These are phyloP conservation scores for Blastobotrys proliferans DNA, from an alignment of 1,139 yeast species.

Conservation along the genomic window DNA sequence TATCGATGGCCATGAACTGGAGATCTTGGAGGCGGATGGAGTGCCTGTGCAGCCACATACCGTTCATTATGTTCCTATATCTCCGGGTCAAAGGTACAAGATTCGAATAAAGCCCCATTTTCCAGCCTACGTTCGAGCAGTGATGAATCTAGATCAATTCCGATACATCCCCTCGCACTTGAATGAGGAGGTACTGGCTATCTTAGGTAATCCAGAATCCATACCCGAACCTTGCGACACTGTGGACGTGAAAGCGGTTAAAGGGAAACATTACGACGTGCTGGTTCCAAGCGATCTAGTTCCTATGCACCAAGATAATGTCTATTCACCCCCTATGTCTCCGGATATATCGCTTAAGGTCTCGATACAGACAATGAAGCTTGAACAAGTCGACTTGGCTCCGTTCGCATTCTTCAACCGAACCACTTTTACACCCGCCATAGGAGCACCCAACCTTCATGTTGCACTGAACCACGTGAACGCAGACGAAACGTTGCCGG, in stretches of 20 bases:
- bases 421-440: constrained; percentile 26
- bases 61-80: constrained; percentile 54
- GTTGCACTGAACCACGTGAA: constrained; percentile 23
- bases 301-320: constrained; percentile 14
- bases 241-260: constrained; percentile 8
- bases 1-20: constrained; percentile 45
- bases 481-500: constrained; percentile 12
- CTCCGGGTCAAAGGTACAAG: constrained; percentile 76
- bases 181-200: not conserved
- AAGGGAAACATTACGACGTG: not conserved
- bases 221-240: not conserved
- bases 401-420: constrained; percentile 27
- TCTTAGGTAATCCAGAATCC: not conserved
- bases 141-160: constrained; percentile 25
- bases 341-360: constrained; percentile 21
- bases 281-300: constrained; percentile 4
- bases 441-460: constrained; percentile 28
- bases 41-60: constrained; percentile 54
- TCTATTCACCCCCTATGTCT: too few relatives aligned
- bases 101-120: constrained; percentile 43
- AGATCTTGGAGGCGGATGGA: constrained; percentile 68
- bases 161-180: constrained; percentile 15
- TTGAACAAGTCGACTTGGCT: constrained; percentile 23
- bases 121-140: constrained; percentile 20
- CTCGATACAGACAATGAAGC: constrained; percentile 21